phyloP scores from a whole-genome alignment of 371 early-diverging fungal genomes.

The Actinomucor elegans region DNA sequence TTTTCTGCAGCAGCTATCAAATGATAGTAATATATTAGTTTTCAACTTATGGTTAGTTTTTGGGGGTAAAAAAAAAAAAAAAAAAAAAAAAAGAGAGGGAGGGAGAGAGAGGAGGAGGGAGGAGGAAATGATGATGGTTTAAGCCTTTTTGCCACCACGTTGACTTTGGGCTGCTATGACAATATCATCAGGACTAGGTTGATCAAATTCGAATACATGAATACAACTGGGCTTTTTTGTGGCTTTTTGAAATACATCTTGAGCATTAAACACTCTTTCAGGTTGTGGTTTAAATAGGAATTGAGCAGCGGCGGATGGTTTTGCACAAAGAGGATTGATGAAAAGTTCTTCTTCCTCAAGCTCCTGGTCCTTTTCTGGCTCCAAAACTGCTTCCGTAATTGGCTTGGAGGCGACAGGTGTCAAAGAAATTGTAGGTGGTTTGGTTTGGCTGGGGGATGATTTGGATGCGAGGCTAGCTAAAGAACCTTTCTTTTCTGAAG shows the following conservation, averaged over 20 bases:
- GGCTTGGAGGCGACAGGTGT: neutral
- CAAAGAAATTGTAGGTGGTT: neutral
- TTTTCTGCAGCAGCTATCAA: slow-evolving; percentile 16
- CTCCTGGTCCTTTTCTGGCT: neutral
- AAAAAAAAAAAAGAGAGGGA: slow-evolving; percentile 1
- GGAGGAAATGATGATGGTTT: neutral
- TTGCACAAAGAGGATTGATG: slow-evolving; percentile 32
- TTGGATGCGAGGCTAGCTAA: neutral
- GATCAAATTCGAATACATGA: slow-evolving; percentile 65
- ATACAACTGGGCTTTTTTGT: slow-evolving; percentile 17
- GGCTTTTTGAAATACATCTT: slow-evolving; percentile 27
- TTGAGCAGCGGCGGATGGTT: slow-evolving; percentile 49
- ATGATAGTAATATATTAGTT: neutral
- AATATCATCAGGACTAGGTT: slow-evolving; percentile 84
- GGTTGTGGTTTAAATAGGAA: slow-evolving; percentile 39
- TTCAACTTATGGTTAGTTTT: neutral
- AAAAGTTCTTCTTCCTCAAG: neutral
- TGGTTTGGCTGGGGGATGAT: neutral
- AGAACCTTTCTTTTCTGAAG: neutral
- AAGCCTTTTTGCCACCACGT: slow-evolving; percentile 24
- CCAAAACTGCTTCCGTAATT: neutral
- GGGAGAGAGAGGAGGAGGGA: neutral
- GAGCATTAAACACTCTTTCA: slow-evolving; percentile 9
- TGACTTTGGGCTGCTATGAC: slow-evolving; percentile 65
- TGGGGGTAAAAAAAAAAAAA: neutral